phyloP scores from a whole-genome alignment of 805 yeast species.

The Lipomyces yamadae region DNA sequence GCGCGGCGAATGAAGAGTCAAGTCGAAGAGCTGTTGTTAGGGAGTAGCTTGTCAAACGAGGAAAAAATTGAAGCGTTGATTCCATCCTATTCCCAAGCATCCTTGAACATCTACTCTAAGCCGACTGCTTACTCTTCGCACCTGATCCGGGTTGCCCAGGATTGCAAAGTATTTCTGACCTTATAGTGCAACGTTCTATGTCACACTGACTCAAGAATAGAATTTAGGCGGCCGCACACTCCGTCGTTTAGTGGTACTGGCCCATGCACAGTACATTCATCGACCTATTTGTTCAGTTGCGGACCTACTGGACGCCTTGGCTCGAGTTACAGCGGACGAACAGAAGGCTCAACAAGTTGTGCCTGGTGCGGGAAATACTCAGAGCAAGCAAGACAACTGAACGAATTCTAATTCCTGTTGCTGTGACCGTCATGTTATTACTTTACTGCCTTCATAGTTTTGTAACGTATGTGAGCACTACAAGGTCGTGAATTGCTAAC shows the following conservation, averaged over 20 bases:
- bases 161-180: constrained; percentile 20
- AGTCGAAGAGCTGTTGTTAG: constrained; percentile 10
- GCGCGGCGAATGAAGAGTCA: neutral
- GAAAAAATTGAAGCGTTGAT: constrained; percentile 18
- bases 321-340: constrained; percentile 10
- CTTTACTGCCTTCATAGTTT: neutral
- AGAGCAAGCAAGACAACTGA: neutral
- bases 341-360: neutral
- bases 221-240: constrained; percentile 29
- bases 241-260: constrained; percentile 28
- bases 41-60: constrained; percentile 1
- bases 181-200: neutral
- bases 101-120: constrained; percentile 25
- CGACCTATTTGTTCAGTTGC: constrained; percentile 16
- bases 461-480: neutral
- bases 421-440: neutral
- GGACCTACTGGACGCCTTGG: constrained; percentile 28
- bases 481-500: neutral
- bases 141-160: constrained; percentile 21
- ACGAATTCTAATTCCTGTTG: neutral
- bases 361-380: neutral
- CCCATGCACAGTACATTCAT: constrained; percentile 33
- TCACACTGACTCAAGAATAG: constrained; percentile 4
- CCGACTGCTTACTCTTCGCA: constrained; percentile 26
- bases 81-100: constrained; percentile 31